Evolutionary conservation across 2,329 filamentous ascomycete genomes (phyloP).

Genomic region (Talaromyces sp.): DNA sequence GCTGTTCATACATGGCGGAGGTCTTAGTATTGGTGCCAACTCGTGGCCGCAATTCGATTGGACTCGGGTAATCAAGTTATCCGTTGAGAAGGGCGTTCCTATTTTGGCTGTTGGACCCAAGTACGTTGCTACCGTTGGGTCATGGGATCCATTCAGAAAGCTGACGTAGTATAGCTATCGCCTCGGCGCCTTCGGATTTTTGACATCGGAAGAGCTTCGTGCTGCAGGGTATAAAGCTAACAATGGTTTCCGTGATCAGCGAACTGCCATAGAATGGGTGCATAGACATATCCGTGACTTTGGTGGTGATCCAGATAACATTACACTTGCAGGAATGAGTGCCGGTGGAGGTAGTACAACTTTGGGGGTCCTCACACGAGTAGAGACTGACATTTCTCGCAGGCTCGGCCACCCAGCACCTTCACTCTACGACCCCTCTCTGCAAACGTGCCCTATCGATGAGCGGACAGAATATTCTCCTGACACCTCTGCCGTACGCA

Average conservation of each 20-base stretch:
- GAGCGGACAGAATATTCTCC: constrained; percentile 45
- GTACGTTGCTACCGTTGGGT: constrained; percentile 26
- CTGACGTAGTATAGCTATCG: constrained; percentile 43
- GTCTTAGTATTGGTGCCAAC: constrained; percentile 48
- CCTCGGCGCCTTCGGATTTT: constrained; percentile 42
- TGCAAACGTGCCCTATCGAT: constrained; percentile 44
- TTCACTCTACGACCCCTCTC: constrained; percentile 36
- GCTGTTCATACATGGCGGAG: constrained; percentile 54
- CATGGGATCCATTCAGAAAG: not conserved
- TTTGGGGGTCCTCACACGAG: not conserved
- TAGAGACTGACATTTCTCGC: not conserved
- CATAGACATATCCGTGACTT: constrained; percentile 40
- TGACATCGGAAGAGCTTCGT: constrained; percentile 49
- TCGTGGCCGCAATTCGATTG: constrained; percentile 54
- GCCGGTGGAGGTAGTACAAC: constrained; percentile 39
- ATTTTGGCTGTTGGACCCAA: constrained; percentile 48
- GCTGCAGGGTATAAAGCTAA: constrained; percentile 46
- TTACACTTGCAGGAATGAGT: constrained; percentile 47
- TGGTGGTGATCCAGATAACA: constrained; percentile 40
- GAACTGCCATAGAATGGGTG: constrained; percentile 40
- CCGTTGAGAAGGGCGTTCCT: constrained; percentile 42
- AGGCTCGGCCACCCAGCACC: constrained; percentile 25
- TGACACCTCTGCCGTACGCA: constrained; percentile 37
- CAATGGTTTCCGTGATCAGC: constrained; percentile 49
- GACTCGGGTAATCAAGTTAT: constrained; percentile 44